Percentiles rank a stretch among this genome's conserved stretches.
These are phyloP conservation scores for Macadamia integrifolia DNA, from an alignment of 164 flowering plant species.

Conservation along the genomic window DNA sequence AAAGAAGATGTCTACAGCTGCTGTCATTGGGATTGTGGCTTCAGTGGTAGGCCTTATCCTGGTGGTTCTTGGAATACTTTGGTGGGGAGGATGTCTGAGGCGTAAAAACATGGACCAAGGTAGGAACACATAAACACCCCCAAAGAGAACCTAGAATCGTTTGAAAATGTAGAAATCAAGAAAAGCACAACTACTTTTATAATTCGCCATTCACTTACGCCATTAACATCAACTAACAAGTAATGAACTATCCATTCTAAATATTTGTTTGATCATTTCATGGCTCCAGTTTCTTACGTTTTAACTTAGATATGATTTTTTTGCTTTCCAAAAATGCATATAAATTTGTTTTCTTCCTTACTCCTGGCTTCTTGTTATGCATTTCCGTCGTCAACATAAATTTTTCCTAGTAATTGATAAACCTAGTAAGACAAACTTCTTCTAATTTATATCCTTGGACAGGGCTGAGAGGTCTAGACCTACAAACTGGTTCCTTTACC, in stretches of 20 bases:
- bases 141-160: neutral
- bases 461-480: slow-evolving; percentile 32
- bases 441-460: slow-evolving; percentile 4
- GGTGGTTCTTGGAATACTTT: neutral
- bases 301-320: no score
- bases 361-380: no score
- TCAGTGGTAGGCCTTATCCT: neutral
- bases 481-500: slow-evolving; percentile 35
- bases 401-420: neutral
- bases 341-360: no score
- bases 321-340: no score
- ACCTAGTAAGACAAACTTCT: neutral
- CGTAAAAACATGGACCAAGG: neutral
- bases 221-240: no score
- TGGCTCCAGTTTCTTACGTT: no score
- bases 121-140: neutral
- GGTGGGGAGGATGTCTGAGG: neutral
- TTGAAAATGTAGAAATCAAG: no score
- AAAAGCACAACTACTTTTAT: no score
- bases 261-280: no score
- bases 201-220: no score
- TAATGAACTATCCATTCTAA: no score
- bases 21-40: neutral
- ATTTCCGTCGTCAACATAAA: no score
- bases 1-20: neutral